Evolutionary conservation across 768 basidiomycete genomes (phyloP).

Genomic region (Dacryopinax primogenitus): DNA sequence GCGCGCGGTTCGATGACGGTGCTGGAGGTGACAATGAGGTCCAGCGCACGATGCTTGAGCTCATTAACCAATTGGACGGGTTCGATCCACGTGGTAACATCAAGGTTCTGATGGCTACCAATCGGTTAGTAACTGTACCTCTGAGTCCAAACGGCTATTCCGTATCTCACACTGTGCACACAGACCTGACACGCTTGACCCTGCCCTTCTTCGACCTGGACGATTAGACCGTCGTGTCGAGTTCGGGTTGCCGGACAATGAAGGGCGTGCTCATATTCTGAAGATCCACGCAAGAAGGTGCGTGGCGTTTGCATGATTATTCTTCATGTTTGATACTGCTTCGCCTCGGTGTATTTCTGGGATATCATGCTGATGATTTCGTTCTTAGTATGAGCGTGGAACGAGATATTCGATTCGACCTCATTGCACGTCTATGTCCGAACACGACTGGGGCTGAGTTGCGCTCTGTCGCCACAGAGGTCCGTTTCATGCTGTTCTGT

Average conservation of each 20-base stretch:
- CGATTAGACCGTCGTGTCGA: slow-evolving; percentile 95
- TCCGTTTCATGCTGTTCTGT: slow-evolving; percentile 25
- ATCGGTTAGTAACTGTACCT: slow-evolving; percentile 44
- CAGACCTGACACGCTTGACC: slow-evolving; percentile 96
- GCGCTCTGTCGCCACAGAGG: slow-evolving; percentile 92
- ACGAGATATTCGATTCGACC: slow-evolving; percentile 90
- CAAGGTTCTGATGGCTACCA: slow-evolving; percentile 99
- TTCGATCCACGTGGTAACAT: slow-evolving; percentile 99
- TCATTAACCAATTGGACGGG: slow-evolving; percentile 97
- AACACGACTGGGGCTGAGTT: slow-evolving; percentile 98
- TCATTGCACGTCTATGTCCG: slow-evolving; percentile 92
- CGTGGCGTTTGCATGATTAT: slow-evolving; percentile 16
- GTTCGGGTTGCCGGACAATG: slow-evolving; percentile 86
- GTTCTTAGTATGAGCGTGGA: slow-evolving; percentile 89
- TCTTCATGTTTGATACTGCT: background rate
- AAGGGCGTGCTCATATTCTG: slow-evolving; percentile 92
- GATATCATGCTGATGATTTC: slow-evolving; percentile 14
- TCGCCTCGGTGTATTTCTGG: background rate
- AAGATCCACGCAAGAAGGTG: slow-evolving; percentile 92
- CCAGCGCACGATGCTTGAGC: slow-evolving; percentile 96
- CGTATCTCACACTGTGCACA: background rate
- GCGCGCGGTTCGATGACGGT: slow-evolving; percentile 95
- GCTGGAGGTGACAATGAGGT: slow-evolving; percentile 99
- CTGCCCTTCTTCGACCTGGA: slow-evolving; percentile 88
- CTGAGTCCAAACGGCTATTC: background rate